Evolutionary conservation across 371 early-diverging fungal genomes (phyloP), one percentile per base, ranked within the genome.

Genomic region (Syncephalastrum contaminatum): DNA sequence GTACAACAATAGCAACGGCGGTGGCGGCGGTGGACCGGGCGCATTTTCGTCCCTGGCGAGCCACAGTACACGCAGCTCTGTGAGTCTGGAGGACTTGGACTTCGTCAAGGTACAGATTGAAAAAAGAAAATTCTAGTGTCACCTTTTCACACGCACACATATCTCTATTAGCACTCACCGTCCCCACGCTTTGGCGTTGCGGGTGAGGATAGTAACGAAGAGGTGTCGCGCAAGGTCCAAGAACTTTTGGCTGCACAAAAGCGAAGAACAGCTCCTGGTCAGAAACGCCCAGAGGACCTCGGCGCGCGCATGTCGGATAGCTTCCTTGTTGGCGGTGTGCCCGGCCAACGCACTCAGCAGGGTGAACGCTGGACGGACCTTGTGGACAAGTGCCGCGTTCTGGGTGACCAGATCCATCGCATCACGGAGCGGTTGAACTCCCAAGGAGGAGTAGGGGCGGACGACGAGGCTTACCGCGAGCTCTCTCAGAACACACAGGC

Each of bases 61-160:
- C 16, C 60, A 63, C 8, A 68, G 69, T 27, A 62, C 69, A 1
- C 64, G 69, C 12, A 69, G 69, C 48, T 64, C 69, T 2, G 14
- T 62, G 4, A 69, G 69, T 22, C 43, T 64, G 36, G 69, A 69
- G 24, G 69, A 69, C 19, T 36, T 64, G 39, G 69, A 69, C 24
- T 48, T 52, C 10, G 22, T 30, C 13, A 69, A 58, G 58, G 68
- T 63, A 61, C 1, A 56, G 24, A 43, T n/a, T 5, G 22, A 43
- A 43, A 44, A 44, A 36, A 25, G 45, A 44, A 22, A 14, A 18
- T 13, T 16, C n/a, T 3, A n/a, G n/a, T n/a, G 2, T n/a, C 39
- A 5, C 15, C 24, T 48, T 48, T 19, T 48, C 24, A 13, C 21
- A 27, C 21, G 18, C 45, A 27, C 18, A 2, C 4, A 4, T 8